Conservation (phyloP, 2,329 filamentous ascomycete genomes). For the Diaporthe vaccinii region DNA sequence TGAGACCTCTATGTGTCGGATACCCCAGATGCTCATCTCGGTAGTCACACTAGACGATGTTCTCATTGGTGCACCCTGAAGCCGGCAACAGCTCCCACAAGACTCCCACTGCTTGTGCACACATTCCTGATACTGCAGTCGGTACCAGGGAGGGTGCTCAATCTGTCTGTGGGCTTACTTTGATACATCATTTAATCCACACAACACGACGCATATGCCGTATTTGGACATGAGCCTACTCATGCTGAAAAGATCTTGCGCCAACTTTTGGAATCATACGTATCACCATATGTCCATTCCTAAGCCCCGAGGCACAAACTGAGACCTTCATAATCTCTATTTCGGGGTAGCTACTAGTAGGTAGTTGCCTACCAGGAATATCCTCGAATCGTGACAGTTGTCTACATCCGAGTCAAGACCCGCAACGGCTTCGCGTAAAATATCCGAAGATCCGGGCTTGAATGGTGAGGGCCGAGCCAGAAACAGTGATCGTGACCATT, state of each 20-base stretch:
- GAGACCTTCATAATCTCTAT: no score
- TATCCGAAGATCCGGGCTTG: neutral
- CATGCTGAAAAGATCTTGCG: neutral
- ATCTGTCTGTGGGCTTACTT: neutral
- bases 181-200: neutral
- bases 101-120: no score
- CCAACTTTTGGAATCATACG: neutral
- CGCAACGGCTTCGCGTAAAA: neutral
- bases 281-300: neutral
- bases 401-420: neutral
- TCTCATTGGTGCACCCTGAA: no score
- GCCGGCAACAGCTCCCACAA: no score
- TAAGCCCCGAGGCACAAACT: neutral
- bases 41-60: no score
- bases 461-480: neutral
- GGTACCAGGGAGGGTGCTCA: neutral
- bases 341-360: neutral
- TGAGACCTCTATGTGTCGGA: no score
- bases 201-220: neutral
- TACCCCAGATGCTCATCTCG: no score
- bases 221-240: neutral
- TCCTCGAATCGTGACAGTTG: neutral
- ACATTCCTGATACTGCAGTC: neutral
- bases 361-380: neutral
- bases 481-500: neutral